A percentile compares a stretch with the other conserved stretches of the same genome.
Evolutionary conservation across 768 basidiomycete genomes (phyloP).

Genomic region (Kwoniella dejecticola): DNA sequence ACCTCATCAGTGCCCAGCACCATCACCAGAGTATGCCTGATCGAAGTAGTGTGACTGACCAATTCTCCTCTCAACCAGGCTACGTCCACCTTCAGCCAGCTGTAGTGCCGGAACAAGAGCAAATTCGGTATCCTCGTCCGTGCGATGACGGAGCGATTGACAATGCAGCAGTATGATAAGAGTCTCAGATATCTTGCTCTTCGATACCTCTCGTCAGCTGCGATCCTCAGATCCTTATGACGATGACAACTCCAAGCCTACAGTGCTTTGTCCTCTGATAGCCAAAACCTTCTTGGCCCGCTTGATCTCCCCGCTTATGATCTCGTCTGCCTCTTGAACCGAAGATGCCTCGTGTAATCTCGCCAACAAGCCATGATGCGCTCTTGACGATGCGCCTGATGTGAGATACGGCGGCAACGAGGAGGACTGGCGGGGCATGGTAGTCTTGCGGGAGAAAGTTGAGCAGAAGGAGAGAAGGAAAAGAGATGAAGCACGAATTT

Average conservation of each 20-base stretch:
- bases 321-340: conserved; percentile 34
- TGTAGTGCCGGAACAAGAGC: conserved; percentile 37
- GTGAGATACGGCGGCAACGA: conserved; percentile 42
- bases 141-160: conserved; percentile 17
- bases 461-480: background rate
- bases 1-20: background rate
- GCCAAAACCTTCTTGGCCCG: conserved; percentile 19
- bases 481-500: background rate
- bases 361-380: conserved; percentile 45
- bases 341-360: conserved; percentile 34
- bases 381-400: conserved; percentile 46
- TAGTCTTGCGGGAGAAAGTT: background rate
- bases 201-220: too few relatives aligned
- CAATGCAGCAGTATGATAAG: conserved; percentile 43
- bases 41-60: conserved; percentile 27
- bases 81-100: conserved; percentile 35
- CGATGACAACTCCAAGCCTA: too few relatives aligned
- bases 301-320: conserved; percentile 25
- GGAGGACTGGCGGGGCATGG: conserved; percentile 8
- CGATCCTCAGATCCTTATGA: too few relatives aligned
- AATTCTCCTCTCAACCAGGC: conserved; percentile 33
- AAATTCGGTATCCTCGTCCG: conserved; percentile 21
- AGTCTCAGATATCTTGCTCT: conserved; percentile 37
- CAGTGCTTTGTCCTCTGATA: conserved; percentile 17
- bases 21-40: background rate